Percentiles rank a stretch among this genome's conserved stretches.
Evolutionary conservation across 2,329 filamentous ascomycete species (phyloP).

Genomic region (Diaporthe helianthi): DNA sequence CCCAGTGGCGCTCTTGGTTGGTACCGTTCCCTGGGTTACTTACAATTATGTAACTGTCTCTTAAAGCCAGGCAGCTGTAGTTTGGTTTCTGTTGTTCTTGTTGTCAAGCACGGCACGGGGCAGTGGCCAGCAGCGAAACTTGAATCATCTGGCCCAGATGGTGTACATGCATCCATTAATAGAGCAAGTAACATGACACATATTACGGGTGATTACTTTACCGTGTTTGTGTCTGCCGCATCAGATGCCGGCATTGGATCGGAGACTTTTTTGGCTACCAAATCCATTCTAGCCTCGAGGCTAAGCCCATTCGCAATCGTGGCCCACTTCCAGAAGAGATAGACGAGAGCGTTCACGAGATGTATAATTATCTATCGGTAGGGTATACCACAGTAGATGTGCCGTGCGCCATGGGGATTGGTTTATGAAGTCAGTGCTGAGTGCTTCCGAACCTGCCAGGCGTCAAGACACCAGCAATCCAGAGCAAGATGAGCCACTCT

Average conservation of each 20-base stretch:
- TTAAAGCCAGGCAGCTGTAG: neutral
- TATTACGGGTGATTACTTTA: conserved; percentile 3
- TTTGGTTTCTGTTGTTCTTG: neutral
- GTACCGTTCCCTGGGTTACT: neutral
- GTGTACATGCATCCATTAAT: neutral
- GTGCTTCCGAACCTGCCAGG: neutral
- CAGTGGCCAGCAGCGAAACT: neutral
- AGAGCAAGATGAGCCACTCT: conserved; percentile 18
- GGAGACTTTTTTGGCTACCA: conserved; percentile 17
- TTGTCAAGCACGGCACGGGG: neutral
- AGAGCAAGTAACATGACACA: neutral
- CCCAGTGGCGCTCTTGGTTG: neutral
- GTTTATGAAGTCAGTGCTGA: neutral
- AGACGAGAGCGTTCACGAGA: neutral
- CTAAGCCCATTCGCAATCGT: conserved; percentile 18
- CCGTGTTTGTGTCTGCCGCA: conserved; percentile 20
- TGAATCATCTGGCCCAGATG: neutral
- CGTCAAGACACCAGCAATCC: conserved; percentile 22
- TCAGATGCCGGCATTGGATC: conserved; percentile 19
- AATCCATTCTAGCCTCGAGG: conserved; percentile 7
- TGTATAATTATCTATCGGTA: neutral
- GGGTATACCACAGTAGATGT: too few relatives aligned
- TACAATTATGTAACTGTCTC: neutral
- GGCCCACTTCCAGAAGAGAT: conserved; percentile 15
- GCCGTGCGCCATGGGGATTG: neutral